Evolutionary conservation across 768 basidiomycete species (phyloP).

Genomic region (Lactarius vividus): DNA sequence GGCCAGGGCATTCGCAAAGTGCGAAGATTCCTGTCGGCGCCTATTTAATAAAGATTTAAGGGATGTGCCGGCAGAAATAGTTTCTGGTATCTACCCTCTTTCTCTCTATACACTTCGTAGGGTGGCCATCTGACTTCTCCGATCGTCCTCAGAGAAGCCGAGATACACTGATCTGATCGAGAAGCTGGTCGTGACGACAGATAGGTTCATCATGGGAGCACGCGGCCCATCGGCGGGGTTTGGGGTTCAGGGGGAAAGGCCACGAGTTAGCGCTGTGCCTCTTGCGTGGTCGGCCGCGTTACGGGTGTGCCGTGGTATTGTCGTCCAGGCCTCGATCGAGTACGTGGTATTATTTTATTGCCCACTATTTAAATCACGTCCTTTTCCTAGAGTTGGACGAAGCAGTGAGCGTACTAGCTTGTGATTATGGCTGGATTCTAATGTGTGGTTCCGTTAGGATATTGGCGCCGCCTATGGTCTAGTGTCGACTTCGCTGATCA

Average conservation of each 20-base stretch:
- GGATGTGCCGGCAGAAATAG: slow-evolving; percentile 10
- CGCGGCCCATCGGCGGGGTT: not conserved
- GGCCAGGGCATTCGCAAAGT: not conserved
- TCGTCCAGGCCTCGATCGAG: slow-evolving; percentile 9
- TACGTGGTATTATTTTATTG: not conserved
- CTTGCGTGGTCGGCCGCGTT: slow-evolving; percentile 10
- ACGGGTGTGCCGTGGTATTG: not conserved
- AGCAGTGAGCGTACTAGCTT: not conserved
- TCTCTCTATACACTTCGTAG: not conserved
- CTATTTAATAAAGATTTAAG: not conserved
- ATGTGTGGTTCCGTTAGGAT: not conserved
- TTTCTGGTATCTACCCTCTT: slow-evolving; percentile 6
- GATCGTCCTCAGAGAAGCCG: not conserved
- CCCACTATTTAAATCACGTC: not conserved
- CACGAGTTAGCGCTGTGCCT: not conserved
- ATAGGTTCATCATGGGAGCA: not conserved
- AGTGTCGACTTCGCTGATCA: not conserved
- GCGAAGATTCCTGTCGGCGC: not conserved
- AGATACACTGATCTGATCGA: not conserved
- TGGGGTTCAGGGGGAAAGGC: not conserved
- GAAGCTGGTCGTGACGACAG: not conserved
- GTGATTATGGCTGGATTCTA: not conserved
- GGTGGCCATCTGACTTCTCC: not conserved
- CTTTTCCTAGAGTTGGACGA: not conserved
- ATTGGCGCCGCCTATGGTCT: slow-evolving; percentile 11